These are phyloP conservation scores for Populus trichocarpa DNA, from an alignment of 441 rosid species.

Conservation along the genomic window DNA sequence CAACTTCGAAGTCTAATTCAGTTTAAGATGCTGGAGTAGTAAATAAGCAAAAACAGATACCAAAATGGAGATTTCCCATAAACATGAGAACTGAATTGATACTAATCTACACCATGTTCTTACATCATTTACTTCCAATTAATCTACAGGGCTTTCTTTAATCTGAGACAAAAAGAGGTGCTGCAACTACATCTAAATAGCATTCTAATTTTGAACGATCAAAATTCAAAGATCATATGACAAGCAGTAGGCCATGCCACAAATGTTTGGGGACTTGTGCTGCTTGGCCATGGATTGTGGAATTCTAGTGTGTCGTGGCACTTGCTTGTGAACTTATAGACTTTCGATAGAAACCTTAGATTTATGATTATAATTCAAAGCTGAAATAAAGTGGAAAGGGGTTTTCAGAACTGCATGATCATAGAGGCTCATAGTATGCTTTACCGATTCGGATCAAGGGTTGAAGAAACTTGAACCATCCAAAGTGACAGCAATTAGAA, in stretches of 20 bases:
- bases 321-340: neutral
- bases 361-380: neutral
- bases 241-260: too few relatives aligned
- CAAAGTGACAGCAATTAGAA: conserved; percentile 64
- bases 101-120: too few relatives aligned
- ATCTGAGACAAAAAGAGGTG: neutral
- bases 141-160: neutral
- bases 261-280: neutral
- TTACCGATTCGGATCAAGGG: conserved; percentile 50
- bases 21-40: neutral
- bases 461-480: conserved; percentile 77
- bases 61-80: neutral
- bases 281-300: neutral
- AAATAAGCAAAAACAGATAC: neutral
- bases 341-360: neutral
- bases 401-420: conserved; percentile 36
- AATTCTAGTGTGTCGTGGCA: neutral
- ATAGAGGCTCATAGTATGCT: conserved; percentile 16
- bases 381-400: conserved; percentile 5
- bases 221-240: too few relatives aligned
- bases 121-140: too few relatives aligned
- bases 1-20: neutral
- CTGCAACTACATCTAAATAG: neutral
- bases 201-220: neutral
- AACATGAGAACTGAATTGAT: too few relatives aligned